A percentile compares a stretch with the other conserved stretches of the same genome.
Conservation (phyloP, 768 basidiomycete genomes). For the Cytidiella melzeri region DNA sequence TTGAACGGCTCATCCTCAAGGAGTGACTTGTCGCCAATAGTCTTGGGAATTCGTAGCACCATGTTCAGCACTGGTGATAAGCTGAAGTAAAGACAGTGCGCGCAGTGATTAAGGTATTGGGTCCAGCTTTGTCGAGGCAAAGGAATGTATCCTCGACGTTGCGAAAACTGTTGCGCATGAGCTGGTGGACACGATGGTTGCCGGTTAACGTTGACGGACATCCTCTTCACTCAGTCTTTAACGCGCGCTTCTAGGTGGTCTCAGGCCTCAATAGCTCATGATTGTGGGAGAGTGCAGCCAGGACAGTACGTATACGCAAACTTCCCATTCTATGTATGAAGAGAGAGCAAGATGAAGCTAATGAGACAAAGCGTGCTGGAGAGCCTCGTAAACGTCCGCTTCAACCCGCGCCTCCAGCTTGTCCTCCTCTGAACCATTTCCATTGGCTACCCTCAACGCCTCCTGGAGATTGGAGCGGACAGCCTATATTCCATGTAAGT, state of each 20-base stretch:
- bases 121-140: too few relatives aligned
- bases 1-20: constrained; percentile 21
- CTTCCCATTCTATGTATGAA: constrained; percentile 4
- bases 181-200: too few relatives aligned
- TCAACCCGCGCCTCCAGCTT: constrained; percentile 92
- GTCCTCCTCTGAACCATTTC: constrained; percentile 87
- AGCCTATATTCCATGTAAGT: constrained; percentile 45
- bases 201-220: too few relatives aligned
- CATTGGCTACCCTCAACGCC: constrained; percentile 72
- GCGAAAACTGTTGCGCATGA: too few relatives aligned
- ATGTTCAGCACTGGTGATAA: too few relatives aligned
- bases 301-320: not conserved
- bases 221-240: not conserved
- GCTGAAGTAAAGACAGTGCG: too few relatives aligned
- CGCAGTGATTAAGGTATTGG: too few relatives aligned
- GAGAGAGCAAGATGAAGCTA: constrained; percentile 18
- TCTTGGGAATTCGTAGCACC: constrained; percentile 13
- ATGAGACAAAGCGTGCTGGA: constrained; percentile 77
- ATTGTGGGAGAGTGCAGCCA: too few relatives aligned
- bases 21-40: constrained; percentile 15
- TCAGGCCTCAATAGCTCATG: too few relatives aligned
- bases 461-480: constrained; percentile 87
- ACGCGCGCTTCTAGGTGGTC: not conserved
- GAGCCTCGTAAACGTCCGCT: constrained; percentile 92
- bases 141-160: too few relatives aligned